Evolutionary conservation across 1,284 basidiomycete genomes (phyloP).

Genomic region (Puccinia sorghi): DNA sequence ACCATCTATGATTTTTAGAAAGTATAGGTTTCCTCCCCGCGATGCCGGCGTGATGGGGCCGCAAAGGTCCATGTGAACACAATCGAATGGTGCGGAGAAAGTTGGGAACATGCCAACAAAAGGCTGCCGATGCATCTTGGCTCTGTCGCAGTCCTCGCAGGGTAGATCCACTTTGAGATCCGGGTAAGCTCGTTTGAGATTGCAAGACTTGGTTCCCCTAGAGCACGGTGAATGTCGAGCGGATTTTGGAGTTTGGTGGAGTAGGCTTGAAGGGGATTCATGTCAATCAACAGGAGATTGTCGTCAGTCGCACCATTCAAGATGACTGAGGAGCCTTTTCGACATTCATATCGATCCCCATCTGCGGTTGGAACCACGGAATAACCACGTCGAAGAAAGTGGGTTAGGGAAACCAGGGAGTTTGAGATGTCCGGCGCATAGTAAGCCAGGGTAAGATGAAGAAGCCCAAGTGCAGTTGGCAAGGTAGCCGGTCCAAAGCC

Average conservation of each 20-base stretch:
- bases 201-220: neutral
- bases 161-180: neutral
- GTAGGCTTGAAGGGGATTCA: neutral
- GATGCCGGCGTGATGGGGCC: neutral
- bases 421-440: neutral
- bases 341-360: neutral
- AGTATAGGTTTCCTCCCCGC: no score
- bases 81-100: neutral
- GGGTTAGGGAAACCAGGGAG: neutral
- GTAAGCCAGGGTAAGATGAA: neutral
- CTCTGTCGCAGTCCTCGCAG: no score
- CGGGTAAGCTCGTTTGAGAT: neutral
- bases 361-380: neutral
- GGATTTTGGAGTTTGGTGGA: neutral
- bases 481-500: neutral
- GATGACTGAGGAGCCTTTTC: neutral
- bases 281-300: neutral
- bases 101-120: neutral
- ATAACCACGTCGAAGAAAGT: neutral
- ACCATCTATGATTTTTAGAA: no score
- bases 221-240: neutral
- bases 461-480: neutral
- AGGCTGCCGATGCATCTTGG: no score
- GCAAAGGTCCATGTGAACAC: conserved; percentile 29
- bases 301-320: neutral